These are phyloP conservation scores for Aureococcus anophagefferens DNA, from an alignment of 108 stramenopile genomes.

Conservation along the genomic window DNA sequence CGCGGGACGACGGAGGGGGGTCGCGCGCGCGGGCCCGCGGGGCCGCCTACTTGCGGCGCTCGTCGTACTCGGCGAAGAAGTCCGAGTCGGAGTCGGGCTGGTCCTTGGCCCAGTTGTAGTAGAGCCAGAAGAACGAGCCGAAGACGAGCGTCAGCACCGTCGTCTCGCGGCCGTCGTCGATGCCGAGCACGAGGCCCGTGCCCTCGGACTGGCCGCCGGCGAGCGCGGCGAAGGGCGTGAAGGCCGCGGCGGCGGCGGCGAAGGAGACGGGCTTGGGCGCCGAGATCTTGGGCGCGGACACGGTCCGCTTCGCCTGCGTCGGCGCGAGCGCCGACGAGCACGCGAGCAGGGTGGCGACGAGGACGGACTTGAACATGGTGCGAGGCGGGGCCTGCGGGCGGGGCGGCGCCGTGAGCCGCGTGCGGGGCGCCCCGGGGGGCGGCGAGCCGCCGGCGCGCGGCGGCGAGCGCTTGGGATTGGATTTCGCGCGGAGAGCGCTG, in stretches of 20 bases:
- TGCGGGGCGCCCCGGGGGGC: too few species aligned
- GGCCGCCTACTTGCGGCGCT: background rate
- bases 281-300: background rate
- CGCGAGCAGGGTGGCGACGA: background rate
- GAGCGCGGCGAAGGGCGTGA: background rate
- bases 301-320: background rate
- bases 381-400: background rate
- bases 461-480: too few species aligned
- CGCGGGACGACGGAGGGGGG: too few species aligned
- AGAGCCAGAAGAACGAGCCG: background rate
- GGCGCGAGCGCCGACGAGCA: background rate
- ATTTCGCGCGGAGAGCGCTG: too few species aligned
- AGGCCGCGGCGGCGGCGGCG: too few species aligned
- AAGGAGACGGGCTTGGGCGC: background rate
- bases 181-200: background rate
- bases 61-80: slow-evolving; percentile 1
- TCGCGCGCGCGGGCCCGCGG: too few species aligned
- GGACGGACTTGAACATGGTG: background rate
- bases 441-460: too few species aligned
- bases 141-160: background rate
- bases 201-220: slow-evolving; percentile 1
- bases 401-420: too few species aligned
- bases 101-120: background rate
- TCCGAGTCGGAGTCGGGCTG: background rate
- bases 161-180: background rate